A percentile compares a stretch with the other conserved stretches of the same genome.
Conservation (phyloP, 1,139 yeast species). For the Zygosaccharomyces pseudobailii region DNA sequence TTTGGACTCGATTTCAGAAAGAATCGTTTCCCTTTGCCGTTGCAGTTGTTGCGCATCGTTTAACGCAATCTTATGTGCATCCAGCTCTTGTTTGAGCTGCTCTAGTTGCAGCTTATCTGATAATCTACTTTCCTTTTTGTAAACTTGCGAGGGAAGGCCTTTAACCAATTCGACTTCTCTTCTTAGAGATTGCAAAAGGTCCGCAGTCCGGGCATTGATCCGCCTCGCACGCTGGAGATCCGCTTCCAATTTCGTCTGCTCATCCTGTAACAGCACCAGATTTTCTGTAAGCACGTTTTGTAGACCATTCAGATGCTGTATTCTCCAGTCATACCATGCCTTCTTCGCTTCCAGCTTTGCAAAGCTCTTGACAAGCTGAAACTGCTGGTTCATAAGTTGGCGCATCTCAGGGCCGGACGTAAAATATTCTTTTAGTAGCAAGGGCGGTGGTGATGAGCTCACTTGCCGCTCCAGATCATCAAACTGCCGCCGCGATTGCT, state of each 20-base stretch:
- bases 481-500: conserved; percentile 45
- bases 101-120: conserved; percentile 31
- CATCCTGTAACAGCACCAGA: conserved; percentile 46
- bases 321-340: conserved; percentile 34
- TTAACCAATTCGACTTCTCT: conserved; percentile 45
- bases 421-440: conserved; percentile 24
- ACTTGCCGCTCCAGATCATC: conserved; percentile 46
- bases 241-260: conserved; percentile 35
- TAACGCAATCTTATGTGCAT: conserved; percentile 1
- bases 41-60: conserved; percentile 2
- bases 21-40: neutral
- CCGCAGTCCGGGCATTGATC: conserved; percentile 42
- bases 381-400: conserved; percentile 18
- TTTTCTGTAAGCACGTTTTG: conserved; percentile 40
- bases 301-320: conserved; percentile 30
- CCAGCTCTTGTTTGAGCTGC: conserved; percentile 22
- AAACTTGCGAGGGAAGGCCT: conserved; percentile 37
- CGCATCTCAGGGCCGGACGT: conserved; percentile 15
- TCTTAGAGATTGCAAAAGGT: conserved; percentile 45
- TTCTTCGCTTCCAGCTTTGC: conserved; percentile 29
- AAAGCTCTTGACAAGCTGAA: conserved; percentile 22
- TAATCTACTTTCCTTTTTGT: conserved; percentile 21
- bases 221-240: conserved; percentile 37
- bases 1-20: neutral
- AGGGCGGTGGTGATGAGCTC: conserved; percentile 16